Base-by-base conservation (phyloP, 495 filamentous ascomycete genomes). In the Astrothelium subdiscretum region DNA sequence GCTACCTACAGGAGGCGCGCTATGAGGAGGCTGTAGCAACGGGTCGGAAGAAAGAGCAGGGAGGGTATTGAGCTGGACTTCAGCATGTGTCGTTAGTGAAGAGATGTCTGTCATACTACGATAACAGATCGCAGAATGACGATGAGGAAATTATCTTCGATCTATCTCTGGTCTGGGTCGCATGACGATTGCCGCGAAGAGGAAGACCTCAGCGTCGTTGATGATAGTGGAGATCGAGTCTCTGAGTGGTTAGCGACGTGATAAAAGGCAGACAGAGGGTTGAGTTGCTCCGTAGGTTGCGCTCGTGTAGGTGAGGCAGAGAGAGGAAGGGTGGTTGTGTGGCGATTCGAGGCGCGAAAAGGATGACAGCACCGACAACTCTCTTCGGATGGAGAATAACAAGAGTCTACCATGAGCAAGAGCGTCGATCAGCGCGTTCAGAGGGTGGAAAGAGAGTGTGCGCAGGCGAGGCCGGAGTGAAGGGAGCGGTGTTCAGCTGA, bases 91-190 rank as follows among this genome's bases (percentile, higher is more conserved):
- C 75, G 74, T 80, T 73, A 80, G 74, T 72, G 83, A 76, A 74
- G 81, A 81, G 78, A 79, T 78, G 79, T 95, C 91, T 85, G 91
- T 96, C 91, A 96, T 96, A 91, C 86, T 96, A 88, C 83, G 85
- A 80, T 54, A 27, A 26, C 12, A 54, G 15, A 54, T 54, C 48
- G 48, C 48, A 54, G 48, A 54, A 20, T 48, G 24, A 54, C 22
- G 24, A 29, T 54, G 48, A 29, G 48, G 48, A 26, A 29, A 54
- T 54, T 54, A 54, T 54, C 48, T 54, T 54, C 48, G 48, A 54
- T 27, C 48, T 54, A 29, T 54, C 48, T 54, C 48, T n/a, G 48
- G 48, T 54, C 48, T 54, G 48, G 48, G 6, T 26, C 48, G 48
- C 48, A 54, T 54, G 48, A 29, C 48, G 48, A 29, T 54, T 26